Evolutionary conservation across 2,329 filamentous ascomycete genomes (phyloP).

Genomic region (Berkeleyomyces rouxiae): DNA sequence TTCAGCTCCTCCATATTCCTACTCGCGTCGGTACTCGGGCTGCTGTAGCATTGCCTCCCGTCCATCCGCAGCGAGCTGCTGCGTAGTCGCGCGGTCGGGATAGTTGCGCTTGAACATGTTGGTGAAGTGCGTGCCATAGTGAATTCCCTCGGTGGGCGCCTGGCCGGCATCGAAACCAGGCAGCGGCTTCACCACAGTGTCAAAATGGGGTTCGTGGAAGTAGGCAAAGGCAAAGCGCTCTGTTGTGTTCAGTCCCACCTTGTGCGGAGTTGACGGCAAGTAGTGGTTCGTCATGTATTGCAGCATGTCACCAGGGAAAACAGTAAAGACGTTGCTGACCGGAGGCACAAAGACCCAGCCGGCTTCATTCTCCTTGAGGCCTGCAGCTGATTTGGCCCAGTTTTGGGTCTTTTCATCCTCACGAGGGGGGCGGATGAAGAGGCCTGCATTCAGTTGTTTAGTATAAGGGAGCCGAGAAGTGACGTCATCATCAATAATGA

Average conservation of each 20-base stretch:
- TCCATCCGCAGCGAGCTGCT: conserved; percentile 22
- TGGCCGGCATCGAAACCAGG: conserved; percentile 22
- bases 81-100: conserved; percentile 29
- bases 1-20: neutral
- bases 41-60: conserved; percentile 18
- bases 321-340: conserved; percentile 27
- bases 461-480: neutral
- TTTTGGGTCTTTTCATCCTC: conserved; percentile 27
- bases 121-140: conserved; percentile 36
- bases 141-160: conserved; percentile 24
- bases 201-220: conserved; percentile 35
- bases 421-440: conserved; percentile 30
- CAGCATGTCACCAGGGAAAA: conserved; percentile 37
- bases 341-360: conserved; percentile 33
- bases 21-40: conserved; percentile 18
- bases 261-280: conserved; percentile 32
- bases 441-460: conserved; percentile 4
- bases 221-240: conserved; percentile 34
- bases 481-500: conserved; percentile 16
- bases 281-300: conserved; percentile 31
- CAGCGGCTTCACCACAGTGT: conserved; percentile 27
- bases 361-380: conserved; percentile 27
- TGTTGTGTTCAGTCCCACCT: conserved; percentile 31
- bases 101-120: conserved; percentile 35
- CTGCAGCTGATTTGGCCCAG: conserved; percentile 29